A percentile compares a stretch with the other conserved stretches of the same genome.
Evolutionary conservation across 2,329 filamentous ascomycete species (phyloP).

Genomic region (Exophiala sp.): DNA sequence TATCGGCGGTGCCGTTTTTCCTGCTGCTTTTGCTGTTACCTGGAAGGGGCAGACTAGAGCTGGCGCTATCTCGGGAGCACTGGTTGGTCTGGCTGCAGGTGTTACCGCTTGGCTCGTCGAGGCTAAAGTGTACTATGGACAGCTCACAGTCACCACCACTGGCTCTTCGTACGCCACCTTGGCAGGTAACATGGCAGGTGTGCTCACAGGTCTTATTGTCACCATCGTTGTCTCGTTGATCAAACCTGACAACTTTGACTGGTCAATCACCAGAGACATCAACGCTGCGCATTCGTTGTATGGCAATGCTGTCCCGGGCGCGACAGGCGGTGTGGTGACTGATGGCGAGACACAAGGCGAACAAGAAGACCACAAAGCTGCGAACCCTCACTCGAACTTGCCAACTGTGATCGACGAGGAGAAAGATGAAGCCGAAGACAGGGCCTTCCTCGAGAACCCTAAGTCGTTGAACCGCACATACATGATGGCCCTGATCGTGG

Average conservation of each 20-base stretch:
- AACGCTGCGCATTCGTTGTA: constrained; percentile 48
- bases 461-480: constrained; percentile 47
- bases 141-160: constrained; percentile 66
- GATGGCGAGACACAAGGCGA: background rate
- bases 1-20: constrained; percentile 80
- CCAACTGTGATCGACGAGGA: background rate
- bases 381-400: background rate
- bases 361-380: background rate
- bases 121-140: constrained; percentile 63
- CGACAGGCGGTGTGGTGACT: background rate
- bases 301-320: background rate
- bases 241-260: constrained; percentile 81
- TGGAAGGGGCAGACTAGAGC: constrained; percentile 76
- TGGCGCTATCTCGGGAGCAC: constrained; percentile 67
- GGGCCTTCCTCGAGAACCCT: background rate
- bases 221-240: constrained; percentile 71
- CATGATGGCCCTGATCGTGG: constrained; percentile 53
- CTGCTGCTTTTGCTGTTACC: constrained; percentile 72
- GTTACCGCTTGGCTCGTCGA: constrained; percentile 80
- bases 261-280: constrained; percentile 69
- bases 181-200: constrained; percentile 70
- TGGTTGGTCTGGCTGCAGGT: constrained; percentile 64
- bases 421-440: background rate
- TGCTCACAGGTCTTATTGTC: constrained; percentile 70
- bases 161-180: constrained; percentile 58